phyloP scores from a whole-genome alignment of 2,329 filamentous ascomycete genomes.

The Apiospora saccharicola region DNA sequence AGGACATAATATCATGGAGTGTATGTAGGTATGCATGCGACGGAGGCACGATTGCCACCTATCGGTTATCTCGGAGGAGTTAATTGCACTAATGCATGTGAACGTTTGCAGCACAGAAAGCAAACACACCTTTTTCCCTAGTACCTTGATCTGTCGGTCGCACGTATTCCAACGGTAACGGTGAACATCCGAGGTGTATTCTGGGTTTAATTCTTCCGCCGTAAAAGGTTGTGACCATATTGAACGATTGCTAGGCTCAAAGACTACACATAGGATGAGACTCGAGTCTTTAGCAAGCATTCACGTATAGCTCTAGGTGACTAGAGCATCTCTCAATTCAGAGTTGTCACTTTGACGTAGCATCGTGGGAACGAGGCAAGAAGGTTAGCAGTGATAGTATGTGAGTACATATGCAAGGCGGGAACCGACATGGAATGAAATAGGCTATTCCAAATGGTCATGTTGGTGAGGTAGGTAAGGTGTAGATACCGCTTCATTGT shows the following conservation, averaged over 20 bases:
- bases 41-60: not conserved
- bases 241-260: not conserved
- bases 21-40: not conserved
- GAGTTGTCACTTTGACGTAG: not conserved
- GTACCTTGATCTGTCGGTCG: not conserved
- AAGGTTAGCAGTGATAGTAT: not conserved
- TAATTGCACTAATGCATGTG: not conserved
- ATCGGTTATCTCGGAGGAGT: conserved; percentile 8
- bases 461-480: not conserved
- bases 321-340: not conserved
- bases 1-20: not conserved
- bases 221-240: not conserved
- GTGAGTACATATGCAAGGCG: not conserved
- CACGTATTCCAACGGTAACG: not conserved
- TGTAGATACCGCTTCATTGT: not conserved
- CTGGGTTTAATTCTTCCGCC: not conserved
- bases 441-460: not conserved
- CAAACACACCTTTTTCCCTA: not conserved
- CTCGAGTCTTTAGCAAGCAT: not conserved
- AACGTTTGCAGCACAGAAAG: not conserved
- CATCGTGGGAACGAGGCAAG: not conserved
- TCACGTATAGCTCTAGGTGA: not conserved
- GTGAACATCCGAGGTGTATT: not conserved
- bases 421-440: not conserved
- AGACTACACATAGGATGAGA: too few relatives aligned